These are phyloP conservation scores for Aspergillus mulundensis DNA, from an alignment of 495 filamentous ascomycete species.

Conservation along the genomic window DNA sequence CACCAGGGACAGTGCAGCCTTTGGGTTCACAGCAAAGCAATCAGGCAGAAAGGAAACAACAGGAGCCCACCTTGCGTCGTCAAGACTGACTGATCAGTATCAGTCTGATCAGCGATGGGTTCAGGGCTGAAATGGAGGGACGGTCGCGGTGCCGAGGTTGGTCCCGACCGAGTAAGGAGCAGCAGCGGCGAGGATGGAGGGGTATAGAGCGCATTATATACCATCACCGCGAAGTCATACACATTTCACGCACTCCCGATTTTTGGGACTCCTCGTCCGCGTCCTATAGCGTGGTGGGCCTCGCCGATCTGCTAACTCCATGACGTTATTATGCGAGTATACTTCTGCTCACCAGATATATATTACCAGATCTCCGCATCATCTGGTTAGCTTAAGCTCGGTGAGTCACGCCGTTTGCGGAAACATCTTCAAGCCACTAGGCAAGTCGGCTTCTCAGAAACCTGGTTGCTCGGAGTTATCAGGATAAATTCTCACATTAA, in stretches of 20 bases:
- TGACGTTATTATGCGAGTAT: background rate
- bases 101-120: background rate
- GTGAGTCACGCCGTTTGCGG: background rate
- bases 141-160: background rate
- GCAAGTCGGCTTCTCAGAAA: background rate
- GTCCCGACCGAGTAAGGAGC: background rate
- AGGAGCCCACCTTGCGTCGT: background rate
- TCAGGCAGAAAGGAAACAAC: background rate
- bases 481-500: background rate
- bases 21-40: slow-evolving; percentile 10
- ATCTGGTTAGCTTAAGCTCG: background rate
- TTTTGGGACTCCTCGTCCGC: background rate
- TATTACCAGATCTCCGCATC: background rate
- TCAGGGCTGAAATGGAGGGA: background rate
- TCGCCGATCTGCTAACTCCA: background rate
- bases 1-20: slow-evolving; percentile 2
- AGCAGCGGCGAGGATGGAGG: background rate
- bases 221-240: slow-evolving; percentile 1
- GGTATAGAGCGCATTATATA: slow-evolving; percentile 1
- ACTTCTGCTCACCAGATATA: background rate
- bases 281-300: background rate
- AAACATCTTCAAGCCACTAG: background rate
- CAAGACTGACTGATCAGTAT: background rate
- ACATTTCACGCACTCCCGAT: background rate
- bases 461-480: background rate